phyloP scores from a whole-genome alignment of 768 basidiomycete species.

The Boletus edulis region DNA sequence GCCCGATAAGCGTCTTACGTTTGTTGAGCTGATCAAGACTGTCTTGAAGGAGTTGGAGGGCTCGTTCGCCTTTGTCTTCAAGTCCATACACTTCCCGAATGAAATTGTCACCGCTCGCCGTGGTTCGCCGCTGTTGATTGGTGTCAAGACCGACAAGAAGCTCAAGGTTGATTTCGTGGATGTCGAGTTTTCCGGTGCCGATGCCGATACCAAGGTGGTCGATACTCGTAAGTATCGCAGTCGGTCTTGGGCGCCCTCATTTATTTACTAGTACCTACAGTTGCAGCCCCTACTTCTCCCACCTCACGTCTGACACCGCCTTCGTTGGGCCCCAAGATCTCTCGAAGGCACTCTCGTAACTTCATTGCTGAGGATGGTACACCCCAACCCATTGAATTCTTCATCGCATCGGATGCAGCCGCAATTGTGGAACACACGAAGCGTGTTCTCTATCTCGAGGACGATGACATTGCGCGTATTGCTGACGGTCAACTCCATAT shows the following conservation, averaged over 20 bases:
- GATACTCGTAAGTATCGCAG: conserved; percentile 39
- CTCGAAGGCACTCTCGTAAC: conserved; percentile 92
- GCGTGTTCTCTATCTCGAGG: conserved; percentile 96
- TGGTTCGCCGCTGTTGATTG: conserved; percentile 93
- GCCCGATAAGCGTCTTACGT: conserved; percentile 77
- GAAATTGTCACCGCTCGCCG: conserved; percentile 95
- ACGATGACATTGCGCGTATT: conserved; percentile 98
- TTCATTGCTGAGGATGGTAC: conserved; percentile 99
- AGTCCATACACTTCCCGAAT: conserved; percentile 92
- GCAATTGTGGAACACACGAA: conserved; percentile 99
- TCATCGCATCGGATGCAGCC: conserved; percentile 95
- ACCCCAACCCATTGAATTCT: conserved; percentile 99
- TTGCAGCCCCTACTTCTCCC: conserved; percentile 51
- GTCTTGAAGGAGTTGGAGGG: conserved; percentile 98
- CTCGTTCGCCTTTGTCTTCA: conserved; percentile 99
- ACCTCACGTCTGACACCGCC: conserved; percentile 64
- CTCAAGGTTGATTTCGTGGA: conserved; percentile 99
- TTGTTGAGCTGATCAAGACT: conserved; percentile 91
- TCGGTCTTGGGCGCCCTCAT: background rate
- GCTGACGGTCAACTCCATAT: conserved; percentile 97
- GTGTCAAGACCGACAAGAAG: conserved; percentile 99
- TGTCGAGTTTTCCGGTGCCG: conserved; percentile 87
- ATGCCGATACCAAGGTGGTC: conserved; percentile 46
- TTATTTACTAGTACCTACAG: conserved; percentile 16
- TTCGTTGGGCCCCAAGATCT: conserved; percentile 67